Percentiles rank a stretch among this genome's conserved stretches.
phyloP scores from a whole-genome alignment of 2,329 filamentous ascomycete genomes.

The Colletotrichum sidae region DNA sequence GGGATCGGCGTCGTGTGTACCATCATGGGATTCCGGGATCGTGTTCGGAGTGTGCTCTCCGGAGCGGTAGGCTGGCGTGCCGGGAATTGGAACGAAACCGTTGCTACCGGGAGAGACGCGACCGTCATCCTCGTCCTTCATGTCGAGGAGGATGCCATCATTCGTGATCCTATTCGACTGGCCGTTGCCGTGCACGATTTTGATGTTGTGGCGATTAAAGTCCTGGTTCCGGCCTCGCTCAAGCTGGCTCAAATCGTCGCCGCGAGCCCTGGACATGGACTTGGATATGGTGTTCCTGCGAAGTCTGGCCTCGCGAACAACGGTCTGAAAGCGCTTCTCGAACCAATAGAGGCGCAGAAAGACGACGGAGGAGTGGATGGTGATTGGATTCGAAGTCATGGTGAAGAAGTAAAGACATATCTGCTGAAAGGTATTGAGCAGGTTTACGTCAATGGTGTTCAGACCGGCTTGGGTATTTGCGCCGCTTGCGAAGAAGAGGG shows the following conservation, averaged over 20 bases:
- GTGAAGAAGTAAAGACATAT: conserved; percentile 77
- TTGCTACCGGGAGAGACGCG: conserved; percentile 37
- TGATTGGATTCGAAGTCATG: conserved; percentile 84
- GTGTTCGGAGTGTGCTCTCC: conserved; percentile 27
- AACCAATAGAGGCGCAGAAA: conserved; percentile 98
- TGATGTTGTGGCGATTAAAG: conserved; percentile 69
- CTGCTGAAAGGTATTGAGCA: conserved; percentile 78
- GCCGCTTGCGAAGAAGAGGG: conserved; percentile 88
- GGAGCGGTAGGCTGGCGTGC: conserved; percentile 13
- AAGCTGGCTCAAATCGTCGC: conserved; percentile 56
- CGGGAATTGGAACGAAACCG: conserved; percentile 27
- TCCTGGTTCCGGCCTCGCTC: conserved; percentile 62
- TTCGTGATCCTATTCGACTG: conserved; percentile 69
- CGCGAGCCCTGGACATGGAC: conserved; percentile 64
- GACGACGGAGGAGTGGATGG: conserved; percentile 87
- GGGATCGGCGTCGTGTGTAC: conserved; percentile 7
- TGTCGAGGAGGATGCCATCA: conserved; percentile 65
- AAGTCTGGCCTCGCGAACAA: conserved; percentile 78
- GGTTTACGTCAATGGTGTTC: conserved; percentile 81
- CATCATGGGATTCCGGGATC: conserved; percentile 7
- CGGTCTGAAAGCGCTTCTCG: conserved; percentile 90
- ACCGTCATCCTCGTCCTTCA: conserved; percentile 48
- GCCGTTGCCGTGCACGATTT: conserved; percentile 70
- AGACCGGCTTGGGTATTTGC: conserved; percentile 92
- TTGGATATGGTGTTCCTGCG: conserved; percentile 73